Base-by-base conservation (phyloP, 2,329 filamentous ascomycete genomes). In the Bipolaris victoriae region DNA sequence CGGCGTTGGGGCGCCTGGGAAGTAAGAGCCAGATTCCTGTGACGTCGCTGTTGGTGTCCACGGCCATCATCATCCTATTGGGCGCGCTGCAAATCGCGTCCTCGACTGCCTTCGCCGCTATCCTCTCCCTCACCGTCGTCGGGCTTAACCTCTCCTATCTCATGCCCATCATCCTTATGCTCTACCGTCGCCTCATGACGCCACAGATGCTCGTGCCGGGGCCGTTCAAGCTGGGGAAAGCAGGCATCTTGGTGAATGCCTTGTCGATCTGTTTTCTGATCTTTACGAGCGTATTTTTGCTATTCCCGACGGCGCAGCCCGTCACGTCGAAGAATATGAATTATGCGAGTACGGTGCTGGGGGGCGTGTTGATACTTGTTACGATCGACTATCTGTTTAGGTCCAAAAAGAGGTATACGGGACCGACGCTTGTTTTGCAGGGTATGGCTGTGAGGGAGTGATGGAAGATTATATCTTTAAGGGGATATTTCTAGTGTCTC, bases 271-370 rank as follows among this genome's bases (percentile, higher is more conserved):
- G 51, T 3, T 70, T 60, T 52, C 53, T 55, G n/a, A 33, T 64
- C 2, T 49, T 66, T 5, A 46, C 67, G 2, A 55, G 63, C 26
- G 67, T 70, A 40, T 70, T 68, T 35, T 61, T 58, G 44, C 66
- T 61, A 40, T 68, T 65, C 57, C 67, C 67, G 1, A 52, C 62
- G 2, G 53, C 53, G 7, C 47, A 67, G 20, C 64, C 63, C 1
- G 63, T 68, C 5, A 59, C 57, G 18, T 29, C 55, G 0, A 46
- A 52, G 11, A 66, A 58, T 11, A 70, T 70, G 66, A 70, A 68
- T 37, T 70, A 55, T 11, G 52, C 52, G 2, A 47, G 45, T 55
- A 61, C 48, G 26, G 52, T 55, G 13, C 39, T 55, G 9, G 52
- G 52, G 18, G 37, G 45, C 0, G 45, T 55, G 22, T 36, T 52